Evolutionary conservation across 2,329 filamentous ascomycete genomes (phyloP), one percentile per base, ranked within the genome.

Genomic region (Pseudogymnoascus sp.): DNA sequence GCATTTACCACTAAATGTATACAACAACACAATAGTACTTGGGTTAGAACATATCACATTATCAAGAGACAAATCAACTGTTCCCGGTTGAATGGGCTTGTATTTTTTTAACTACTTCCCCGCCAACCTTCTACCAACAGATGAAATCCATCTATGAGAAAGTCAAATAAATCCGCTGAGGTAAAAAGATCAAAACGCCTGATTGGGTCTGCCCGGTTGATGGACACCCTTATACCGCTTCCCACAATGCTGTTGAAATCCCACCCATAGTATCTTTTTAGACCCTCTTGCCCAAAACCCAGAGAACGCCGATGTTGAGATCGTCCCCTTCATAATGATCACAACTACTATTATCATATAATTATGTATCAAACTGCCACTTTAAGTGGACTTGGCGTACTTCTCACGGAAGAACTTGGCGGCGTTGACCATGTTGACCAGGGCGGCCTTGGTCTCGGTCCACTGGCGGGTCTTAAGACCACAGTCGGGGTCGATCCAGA

Each of bases 401-500:
- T 96, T 92, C 79, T 88, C 79, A 77, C 95, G 93, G 92, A 87
- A 97, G 84, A 82, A 88, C 87, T 97, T 97, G 84, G 95, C 93
- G 64, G 95, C 95, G 77, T 93, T 93, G 80, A 99, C 93, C 91
- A 99, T 89, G 88, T 97, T 96, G 82, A 82, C 82, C 75, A 99
- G 82, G 65, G 93, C 91, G 75, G 91, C 91, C 89, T 97, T 97
- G 79, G 93, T 96, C 88, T 99, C 93, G 79, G 89, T 87, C 93
- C 95, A 97, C 83, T 96, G 90, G 73, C 95, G 90, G 72, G 95
- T 99, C 91, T 99, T 99, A 66, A 99, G 88, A 84, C 95, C 95
- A 76, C 95, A 99, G 84, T 99, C 95, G 71, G 95, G 95, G 85
- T 99, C 93, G 82, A 97, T 91, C 95, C 95, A 99, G 77, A 99